Conservation (phyloP, 257 asterid genomes). For the Ilex aquifolium region DNA sequence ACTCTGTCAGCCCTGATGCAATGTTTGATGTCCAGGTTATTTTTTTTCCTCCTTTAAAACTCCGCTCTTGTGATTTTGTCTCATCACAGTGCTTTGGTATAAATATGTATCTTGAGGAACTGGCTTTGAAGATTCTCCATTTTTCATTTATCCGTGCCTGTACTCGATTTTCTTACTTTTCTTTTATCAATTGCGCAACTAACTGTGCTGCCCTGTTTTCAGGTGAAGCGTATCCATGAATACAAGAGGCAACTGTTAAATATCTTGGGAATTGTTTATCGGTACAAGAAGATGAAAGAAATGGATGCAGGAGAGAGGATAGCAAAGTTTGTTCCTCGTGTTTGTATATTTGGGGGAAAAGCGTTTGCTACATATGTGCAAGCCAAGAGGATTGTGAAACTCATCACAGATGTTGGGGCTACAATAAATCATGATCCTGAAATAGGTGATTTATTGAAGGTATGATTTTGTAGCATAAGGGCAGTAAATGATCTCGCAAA, state of each 20-base stretch:
- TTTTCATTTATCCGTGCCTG: not conserved
- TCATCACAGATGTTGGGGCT: constrained; percentile 54
- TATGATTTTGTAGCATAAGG: constrained; percentile 11
- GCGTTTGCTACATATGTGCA: constrained; percentile 55
- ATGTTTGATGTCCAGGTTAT: constrained; percentile 84
- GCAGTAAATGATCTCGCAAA: not conserved
- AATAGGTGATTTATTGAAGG: constrained; percentile 54
- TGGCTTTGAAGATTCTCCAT: constrained; percentile 2
- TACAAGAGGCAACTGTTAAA: constrained; percentile 54
- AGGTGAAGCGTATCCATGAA: constrained; percentile 61
- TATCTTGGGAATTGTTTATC: constrained; percentile 49
- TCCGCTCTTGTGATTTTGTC: constrained; percentile 14
- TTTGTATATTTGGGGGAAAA: constrained; percentile 60
- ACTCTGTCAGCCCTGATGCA: constrained; percentile 69
- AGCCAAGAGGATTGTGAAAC: constrained; percentile 57
- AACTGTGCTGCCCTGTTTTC: constrained; percentile 19
- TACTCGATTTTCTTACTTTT: not conserved
- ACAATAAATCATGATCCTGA: constrained; percentile 57
- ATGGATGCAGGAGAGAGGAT: constrained; percentile 42
- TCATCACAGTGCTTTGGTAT: not conserved
- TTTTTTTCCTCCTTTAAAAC: constrained; percentile 11
- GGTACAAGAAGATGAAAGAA: constrained; percentile 53
- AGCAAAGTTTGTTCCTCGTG: constrained; percentile 50
- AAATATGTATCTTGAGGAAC: no score
- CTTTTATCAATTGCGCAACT: not conserved